These are phyloP conservation scores for Bipolaris gigantea DNA, from an alignment of 2,329 filamentous ascomycete species.

Conservation along the genomic window DNA sequence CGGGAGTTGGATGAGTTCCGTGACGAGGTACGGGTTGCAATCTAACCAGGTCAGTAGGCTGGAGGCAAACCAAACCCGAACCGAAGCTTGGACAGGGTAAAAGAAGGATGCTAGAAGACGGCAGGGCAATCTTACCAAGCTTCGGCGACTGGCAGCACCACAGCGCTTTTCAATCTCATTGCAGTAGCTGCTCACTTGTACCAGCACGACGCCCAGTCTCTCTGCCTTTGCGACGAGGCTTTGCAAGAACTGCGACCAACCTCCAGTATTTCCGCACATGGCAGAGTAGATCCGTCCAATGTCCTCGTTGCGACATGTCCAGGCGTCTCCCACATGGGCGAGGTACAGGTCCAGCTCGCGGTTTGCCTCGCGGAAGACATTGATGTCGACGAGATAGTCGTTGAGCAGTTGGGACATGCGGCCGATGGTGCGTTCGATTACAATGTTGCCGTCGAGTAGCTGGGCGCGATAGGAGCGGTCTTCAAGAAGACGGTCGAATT, in stretches of 20 bases:
- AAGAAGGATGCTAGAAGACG: neutral
- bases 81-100: neutral
- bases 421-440: conserved; percentile 86
- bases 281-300: conserved; percentile 77
- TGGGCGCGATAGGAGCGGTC: conserved; percentile 80
- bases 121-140: conserved; percentile 60
- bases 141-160: conserved; percentile 77
- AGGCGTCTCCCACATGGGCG: conserved; percentile 62
- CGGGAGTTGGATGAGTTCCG: conserved; percentile 42
- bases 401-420: conserved; percentile 75
- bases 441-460: conserved; percentile 84
- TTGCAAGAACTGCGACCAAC: conserved; percentile 81
- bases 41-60: conserved; percentile 27
- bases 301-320: conserved; percentile 60
- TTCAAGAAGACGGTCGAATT: conserved; percentile 86
- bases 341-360: conserved; percentile 78
- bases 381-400: conserved; percentile 76
- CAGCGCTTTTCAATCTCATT: conserved; percentile 85
- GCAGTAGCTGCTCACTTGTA: conserved; percentile 74
- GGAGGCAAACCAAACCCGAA: neutral
- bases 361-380: conserved; percentile 75
- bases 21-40: conserved; percentile 44
- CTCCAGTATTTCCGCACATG: conserved; percentile 91
- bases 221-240: conserved; percentile 74
- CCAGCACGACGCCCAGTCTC: conserved; percentile 68